These are phyloP conservation scores for Fragaria vesca DNA, from an alignment of 306 rosid genomes.

Conservation along the genomic window DNA sequence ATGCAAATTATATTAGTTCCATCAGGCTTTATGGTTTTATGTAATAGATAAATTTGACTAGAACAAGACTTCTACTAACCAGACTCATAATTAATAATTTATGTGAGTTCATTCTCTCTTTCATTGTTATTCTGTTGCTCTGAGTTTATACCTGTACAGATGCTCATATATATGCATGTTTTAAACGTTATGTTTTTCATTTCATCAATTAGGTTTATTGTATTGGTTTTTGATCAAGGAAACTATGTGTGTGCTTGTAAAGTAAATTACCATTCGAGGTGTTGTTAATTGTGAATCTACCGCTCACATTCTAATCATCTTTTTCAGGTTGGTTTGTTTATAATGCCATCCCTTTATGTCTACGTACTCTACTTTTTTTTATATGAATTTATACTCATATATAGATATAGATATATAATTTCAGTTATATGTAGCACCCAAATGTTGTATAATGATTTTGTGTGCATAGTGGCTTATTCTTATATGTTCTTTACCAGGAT, in stretches of 20 bases:
- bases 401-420: background rate
- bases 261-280: constrained; percentile 40
- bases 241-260: constrained; percentile 33
- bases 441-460: background rate
- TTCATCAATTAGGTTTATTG: background rate
- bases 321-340: constrained; percentile 16
- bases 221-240: background rate
- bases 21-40: no score
- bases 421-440: background rate
- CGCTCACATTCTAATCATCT: constrained; percentile 1
- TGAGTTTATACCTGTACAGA: no score
- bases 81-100: no score
- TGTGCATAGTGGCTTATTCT: background rate
- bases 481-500: background rate
- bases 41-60: no score
- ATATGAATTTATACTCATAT: no score
- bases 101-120: no score
- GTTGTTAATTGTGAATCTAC: constrained; percentile 8
- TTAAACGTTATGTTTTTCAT: background rate
- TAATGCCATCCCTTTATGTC: constrained; percentile 1
- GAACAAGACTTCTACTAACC: no score
- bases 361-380: no score
- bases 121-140: no score
- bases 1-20: no score
- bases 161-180: background rate